Evolutionary conservation across 106 monocot genomes (phyloP).

Genomic region (Narthecium ossifragum): DNA sequence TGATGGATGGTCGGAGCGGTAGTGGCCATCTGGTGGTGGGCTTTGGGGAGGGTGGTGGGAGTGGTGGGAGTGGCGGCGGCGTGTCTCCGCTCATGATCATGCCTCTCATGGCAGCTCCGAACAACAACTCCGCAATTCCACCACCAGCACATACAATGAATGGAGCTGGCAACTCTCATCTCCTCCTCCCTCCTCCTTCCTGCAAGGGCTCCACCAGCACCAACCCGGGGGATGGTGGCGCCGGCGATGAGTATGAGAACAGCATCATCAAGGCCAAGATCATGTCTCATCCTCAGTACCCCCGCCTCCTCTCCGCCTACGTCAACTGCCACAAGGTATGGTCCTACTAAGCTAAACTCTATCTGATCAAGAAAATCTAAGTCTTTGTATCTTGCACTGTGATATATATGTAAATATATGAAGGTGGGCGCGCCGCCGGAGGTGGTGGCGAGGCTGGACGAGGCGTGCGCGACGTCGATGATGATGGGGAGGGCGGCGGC

Average conservation of each 20-base stretch:
- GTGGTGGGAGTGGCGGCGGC: slow-evolving; percentile 18
- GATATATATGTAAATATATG: no score
- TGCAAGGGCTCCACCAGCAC: background rate
- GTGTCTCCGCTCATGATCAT: slow-evolving; percentile 50
- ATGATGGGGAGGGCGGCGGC: slow-evolving; percentile 4
- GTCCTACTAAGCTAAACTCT: slow-evolving; percentile 4
- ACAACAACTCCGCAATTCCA: slow-evolving; percentile 4
- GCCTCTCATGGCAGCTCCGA: slow-evolving; percentile 28
- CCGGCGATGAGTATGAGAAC: slow-evolving; percentile 3
- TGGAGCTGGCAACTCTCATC: background rate
- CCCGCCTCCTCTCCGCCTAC: slow-evolving; percentile 64
- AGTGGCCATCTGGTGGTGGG: slow-evolving; percentile 7
- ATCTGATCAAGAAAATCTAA: no score
- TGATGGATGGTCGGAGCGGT: no score
- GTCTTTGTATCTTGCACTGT: no score
- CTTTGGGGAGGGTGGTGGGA: slow-evolving; percentile 27
- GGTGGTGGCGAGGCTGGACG: slow-evolving; percentile 63
- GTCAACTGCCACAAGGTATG: slow-evolving; percentile 64
- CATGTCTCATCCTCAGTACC: slow-evolving; percentile 72
- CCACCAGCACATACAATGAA: background rate
- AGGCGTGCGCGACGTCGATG: slow-evolving; percentile 38
- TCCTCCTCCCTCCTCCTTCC: slow-evolving; percentile 11
- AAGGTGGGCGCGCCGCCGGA: slow-evolving; percentile 69
- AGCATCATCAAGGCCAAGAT: slow-evolving; percentile 55
- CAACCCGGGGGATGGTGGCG: background rate